A percentile compares a stretch with the other conserved stretches of the same genome.
Evolutionary conservation across 148 eudicot species (phyloP).

Genomic region (Fagopyrum homotropicum): DNA sequence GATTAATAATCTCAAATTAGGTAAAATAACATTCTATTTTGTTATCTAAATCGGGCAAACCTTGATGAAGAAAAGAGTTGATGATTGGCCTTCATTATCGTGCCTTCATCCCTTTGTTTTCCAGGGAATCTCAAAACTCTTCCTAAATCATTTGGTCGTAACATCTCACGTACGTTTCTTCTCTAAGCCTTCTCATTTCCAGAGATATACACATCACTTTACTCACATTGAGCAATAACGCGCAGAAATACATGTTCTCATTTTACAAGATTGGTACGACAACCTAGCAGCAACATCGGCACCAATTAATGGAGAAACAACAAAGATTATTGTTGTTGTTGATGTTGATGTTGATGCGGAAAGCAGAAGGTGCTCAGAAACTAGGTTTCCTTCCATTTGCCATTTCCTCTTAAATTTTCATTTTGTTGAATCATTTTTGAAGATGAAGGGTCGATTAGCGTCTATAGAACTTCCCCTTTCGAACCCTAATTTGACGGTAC

Average conservation of each 20-base stretch:
- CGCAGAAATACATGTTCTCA: no score
- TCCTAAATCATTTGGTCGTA: background rate
- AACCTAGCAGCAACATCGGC: background rate
- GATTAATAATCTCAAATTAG: no score
- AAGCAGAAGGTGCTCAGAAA: background rate
- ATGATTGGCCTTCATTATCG: background rate
- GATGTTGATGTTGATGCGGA: background rate
- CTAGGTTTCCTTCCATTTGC: background rate
- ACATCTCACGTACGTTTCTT: background rate
- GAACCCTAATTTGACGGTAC: background rate
- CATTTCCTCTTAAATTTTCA: background rate
- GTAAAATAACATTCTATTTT: no score
- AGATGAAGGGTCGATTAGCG: background rate
- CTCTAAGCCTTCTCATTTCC: no score
- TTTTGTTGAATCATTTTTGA: background rate
- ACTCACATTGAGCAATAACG: no score
- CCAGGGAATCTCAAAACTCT: background rate
- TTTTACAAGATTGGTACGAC: background rate
- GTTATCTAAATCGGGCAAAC: background rate
- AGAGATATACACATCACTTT: no score
- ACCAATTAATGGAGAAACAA: background rate
- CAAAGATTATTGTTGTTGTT: background rate
- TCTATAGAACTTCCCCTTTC: background rate
- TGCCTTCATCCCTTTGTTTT: background rate
- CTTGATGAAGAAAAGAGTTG: background rate